Evolutionary conservation across 352 stramenopile species (phyloP).

Genomic region (Phytopythium ostracodes): DNA sequence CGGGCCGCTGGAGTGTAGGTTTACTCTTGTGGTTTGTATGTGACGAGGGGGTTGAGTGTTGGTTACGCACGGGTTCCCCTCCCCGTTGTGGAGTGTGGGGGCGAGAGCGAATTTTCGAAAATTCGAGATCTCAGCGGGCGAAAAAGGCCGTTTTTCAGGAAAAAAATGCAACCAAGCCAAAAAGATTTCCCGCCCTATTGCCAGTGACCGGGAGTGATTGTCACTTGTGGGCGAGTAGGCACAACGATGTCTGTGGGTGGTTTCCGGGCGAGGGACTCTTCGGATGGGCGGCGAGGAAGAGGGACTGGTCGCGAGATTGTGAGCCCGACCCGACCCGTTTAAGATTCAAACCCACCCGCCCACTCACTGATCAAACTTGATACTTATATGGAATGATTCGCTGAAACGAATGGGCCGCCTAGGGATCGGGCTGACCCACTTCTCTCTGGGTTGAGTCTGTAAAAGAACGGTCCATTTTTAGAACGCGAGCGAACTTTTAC

Average conservation of each 20-base stretch:
- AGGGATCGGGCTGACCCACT: background rate
- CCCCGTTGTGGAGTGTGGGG: background rate
- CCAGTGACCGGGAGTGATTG: background rate
- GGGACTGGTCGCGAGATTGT: too few species aligned
- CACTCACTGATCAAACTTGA: too few species aligned
- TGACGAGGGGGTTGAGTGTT: background rate
- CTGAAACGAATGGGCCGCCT: too few species aligned
- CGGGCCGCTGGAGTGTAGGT: background rate
- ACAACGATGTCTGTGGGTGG: too few species aligned
- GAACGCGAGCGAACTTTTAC: background rate
- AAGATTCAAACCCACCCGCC: too few species aligned
- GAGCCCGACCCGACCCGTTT: too few species aligned
- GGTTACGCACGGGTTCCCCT: background rate
- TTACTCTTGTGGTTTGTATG: background rate
- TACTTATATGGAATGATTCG: too few species aligned
- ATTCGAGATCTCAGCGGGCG: background rate
- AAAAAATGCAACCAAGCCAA: background rate
- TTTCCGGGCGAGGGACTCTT: too few species aligned
- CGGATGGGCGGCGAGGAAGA: background rate
- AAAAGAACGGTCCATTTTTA: background rate
- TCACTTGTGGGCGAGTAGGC: background rate
- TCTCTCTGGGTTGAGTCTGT: background rate
- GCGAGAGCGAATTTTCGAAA: constrained; percentile 2
- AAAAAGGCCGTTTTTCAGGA: constrained; percentile 1
- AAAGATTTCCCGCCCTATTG: background rate